Evolutionary conservation across 2,329 filamentous ascomycete genomes (phyloP).

Genomic region (Penicillium sp.): DNA sequence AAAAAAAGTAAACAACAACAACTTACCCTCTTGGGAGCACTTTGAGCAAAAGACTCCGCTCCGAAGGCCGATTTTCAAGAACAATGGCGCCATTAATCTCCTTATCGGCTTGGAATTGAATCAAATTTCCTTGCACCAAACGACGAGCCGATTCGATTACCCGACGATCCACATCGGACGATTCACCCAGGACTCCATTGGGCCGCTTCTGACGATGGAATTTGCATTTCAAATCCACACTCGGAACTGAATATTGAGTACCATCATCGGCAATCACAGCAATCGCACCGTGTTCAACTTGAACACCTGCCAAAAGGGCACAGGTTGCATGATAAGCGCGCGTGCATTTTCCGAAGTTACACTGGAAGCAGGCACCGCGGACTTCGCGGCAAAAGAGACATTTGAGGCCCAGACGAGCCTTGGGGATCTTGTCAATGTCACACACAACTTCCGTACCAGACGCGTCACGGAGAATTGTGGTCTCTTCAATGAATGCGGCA

Average conservation of each 20-base stretch:
- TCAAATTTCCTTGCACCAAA: slow-evolving; percentile 69
- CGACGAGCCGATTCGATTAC: slow-evolving; percentile 66
- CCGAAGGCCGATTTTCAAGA: slow-evolving; percentile 73
- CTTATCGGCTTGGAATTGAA: slow-evolving; percentile 80
- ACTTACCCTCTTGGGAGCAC: slow-evolving; percentile 80
- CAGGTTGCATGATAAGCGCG: slow-evolving; percentile 94
- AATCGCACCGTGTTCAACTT: slow-evolving; percentile 81
- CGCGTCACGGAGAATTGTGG: slow-evolving; percentile 71
- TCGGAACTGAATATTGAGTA: slow-evolving; percentile 86
- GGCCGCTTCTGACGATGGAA: slow-evolving; percentile 89
- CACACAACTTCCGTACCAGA: slow-evolving; percentile 68
- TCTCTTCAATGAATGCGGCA: slow-evolving; percentile 88
- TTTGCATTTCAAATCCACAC: slow-evolving; percentile 89
- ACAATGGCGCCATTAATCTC: slow-evolving; percentile 91
- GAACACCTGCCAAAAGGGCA: slow-evolving; percentile 84
- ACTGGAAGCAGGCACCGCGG: slow-evolving; percentile 95
- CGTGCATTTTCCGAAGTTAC: slow-evolving; percentile 89
- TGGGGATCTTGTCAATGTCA: slow-evolving; percentile 77
- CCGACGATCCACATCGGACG: slow-evolving; percentile 66
- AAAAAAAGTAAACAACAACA: neutral
- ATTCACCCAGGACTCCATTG: slow-evolving; percentile 66
- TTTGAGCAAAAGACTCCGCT: slow-evolving; percentile 74
- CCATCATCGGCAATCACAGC: slow-evolving; percentile 87
- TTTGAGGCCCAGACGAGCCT: slow-evolving; percentile 84
- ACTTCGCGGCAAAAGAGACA: slow-evolving; percentile 94